Base-by-base conservation (phyloP, 169 alveolate species). In the Cyclospora cayetanensis region DNA sequence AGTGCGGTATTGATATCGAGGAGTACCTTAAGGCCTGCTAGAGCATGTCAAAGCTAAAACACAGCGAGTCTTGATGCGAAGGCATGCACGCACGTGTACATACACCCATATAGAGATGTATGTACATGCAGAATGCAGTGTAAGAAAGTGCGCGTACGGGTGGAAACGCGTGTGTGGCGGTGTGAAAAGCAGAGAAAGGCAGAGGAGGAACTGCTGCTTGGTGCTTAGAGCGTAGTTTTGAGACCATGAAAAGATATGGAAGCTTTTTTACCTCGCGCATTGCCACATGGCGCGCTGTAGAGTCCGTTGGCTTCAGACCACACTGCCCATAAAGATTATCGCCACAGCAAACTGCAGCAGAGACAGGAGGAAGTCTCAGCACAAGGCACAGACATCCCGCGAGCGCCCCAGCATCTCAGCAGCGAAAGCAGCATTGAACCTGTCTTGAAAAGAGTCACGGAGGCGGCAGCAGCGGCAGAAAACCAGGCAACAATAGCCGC, bases 291-390 rank as follows among this genome's bases (percentile, higher is more conserved):
- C 39, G 91, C 1, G 65, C 27, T 43, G 53, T 43, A 18, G 34
- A 46, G 37, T 68, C 91, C 70, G 46, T 2, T 27, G 91, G 91
- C 91, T 84, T 50, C 70, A 84, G 41, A 43, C 91, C 91, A 68
- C 91, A 84, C 83, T 84, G 66, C 34, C 91, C 91, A 34, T 31
- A 84, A 34, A 42, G 66, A n/a, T 84, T 84, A 52, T 25, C 46
- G 1, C 91, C 91, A 68, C 91, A 84, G 70, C 80, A 63, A 39
- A 55, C 85, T 85, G 79, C 90, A 82, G 60, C 39, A 50, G 25
- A 25, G 52, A 27, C 46, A 53, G 46, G 41, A 76, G 42, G 41
- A 76, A 72, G 60, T 1, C 34, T 9, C 60, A 35, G 55, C 84
- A 20, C 5, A 31, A 76, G 50, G 42, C 20, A 12, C 86, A n/a